Percentiles rank a stretch among this genome's conserved stretches.
Evolutionary conservation across 169 alveolate genomes (phyloP).

Genomic region (Eimeria sp.): DNA sequence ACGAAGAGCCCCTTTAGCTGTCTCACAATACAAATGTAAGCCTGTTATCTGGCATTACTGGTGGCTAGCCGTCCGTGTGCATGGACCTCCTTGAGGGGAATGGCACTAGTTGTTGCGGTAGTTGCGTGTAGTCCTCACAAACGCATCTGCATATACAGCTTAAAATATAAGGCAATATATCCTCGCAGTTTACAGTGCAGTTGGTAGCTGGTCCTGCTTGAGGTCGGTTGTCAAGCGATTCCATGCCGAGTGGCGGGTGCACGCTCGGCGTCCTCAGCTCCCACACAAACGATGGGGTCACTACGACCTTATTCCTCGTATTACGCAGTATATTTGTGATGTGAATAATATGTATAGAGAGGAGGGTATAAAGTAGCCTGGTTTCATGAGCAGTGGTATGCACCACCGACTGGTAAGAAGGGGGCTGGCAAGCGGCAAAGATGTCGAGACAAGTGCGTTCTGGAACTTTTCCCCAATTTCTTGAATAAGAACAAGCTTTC

Average conservation of each 20-base stretch:
- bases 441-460: slow-evolving; percentile 1
- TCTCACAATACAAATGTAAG: background rate
- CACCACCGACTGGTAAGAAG: slow-evolving; percentile 10
- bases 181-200: background rate
- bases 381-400: background rate
- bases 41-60: background rate
- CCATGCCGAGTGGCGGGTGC: slow-evolving; percentile 40
- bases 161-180: background rate
- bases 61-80: slow-evolving; percentile 34
- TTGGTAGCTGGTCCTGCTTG: background rate
- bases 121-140: background rate
- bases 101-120: background rate
- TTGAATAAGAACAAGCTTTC: background rate
- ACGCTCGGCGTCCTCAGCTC: background rate
- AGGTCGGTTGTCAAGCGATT: slow-evolving; percentile 16
- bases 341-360: background rate
- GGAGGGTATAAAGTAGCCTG: background rate
- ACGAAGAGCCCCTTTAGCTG: background rate
- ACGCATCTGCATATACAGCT: background rate
- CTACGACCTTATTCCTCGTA: background rate
- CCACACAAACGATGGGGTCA: background rate
- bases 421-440: slow-evolving; percentile 10
- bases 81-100: background rate
- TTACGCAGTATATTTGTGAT: background rate
- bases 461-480: background rate